These are phyloP conservation scores for Apiospora rasikravindrae DNA, from an alignment of 2,329 filamentous ascomycete species.

Conservation along the genomic window DNA sequence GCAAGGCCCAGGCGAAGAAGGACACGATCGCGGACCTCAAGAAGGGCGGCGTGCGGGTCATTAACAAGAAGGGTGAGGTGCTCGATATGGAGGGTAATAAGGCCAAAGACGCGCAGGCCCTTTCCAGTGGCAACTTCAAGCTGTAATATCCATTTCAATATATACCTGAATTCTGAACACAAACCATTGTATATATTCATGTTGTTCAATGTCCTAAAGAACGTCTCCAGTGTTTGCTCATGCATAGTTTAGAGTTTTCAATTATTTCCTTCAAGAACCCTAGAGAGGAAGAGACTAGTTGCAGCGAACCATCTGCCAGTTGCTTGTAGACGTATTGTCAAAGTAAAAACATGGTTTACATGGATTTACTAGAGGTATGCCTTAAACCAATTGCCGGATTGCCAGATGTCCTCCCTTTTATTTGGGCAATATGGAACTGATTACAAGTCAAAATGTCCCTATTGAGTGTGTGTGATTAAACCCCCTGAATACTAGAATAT, in stretches of 20 bases:
- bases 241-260: background rate
- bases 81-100: constrained; percentile 84
- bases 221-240: background rate
- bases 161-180: background rate
- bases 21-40: constrained; percentile 53
- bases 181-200: background rate
- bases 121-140: constrained; percentile 65
- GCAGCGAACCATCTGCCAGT: too few relatives aligned
- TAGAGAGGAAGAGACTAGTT: too few relatives aligned
- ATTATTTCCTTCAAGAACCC: background rate
- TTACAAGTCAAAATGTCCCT: too few relatives aligned
- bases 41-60: constrained; percentile 85
- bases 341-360: too few relatives aligned
- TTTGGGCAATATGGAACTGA: too few relatives aligned
- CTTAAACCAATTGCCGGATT: too few relatives aligned
- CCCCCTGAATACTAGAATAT: too few relatives aligned
- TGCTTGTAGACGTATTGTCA: too few relatives aligned
- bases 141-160: constrained; percentile 46
- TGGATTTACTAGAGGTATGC: too few relatives aligned
- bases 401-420: too few relatives aligned
- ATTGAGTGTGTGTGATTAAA: too few relatives aligned
- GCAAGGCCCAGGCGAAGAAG: constrained; percentile 62
- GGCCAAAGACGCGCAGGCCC: constrained; percentile 58
- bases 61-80: constrained; percentile 87
- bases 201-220: too few relatives aligned